phyloP scores from a whole-genome alignment of 2,329 filamentous ascomycete genomes.

The Sarocladiaceae sp. region DNA sequence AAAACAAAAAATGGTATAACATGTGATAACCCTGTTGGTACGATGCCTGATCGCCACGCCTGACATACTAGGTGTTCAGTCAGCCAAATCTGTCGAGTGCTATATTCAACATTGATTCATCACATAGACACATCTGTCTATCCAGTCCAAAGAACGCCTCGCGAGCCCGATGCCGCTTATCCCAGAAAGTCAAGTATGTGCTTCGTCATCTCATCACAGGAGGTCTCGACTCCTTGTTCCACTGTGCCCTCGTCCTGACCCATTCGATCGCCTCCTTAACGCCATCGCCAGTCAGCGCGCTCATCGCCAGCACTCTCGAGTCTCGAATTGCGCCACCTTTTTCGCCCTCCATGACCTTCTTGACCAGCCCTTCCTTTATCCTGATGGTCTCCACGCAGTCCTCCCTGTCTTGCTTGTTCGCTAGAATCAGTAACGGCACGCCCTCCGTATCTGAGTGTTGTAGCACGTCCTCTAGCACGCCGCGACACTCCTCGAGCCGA shows the following conservation, averaged over 20 bases:
- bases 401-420: constrained; percentile 96
- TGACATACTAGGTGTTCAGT: too few relatives aligned
- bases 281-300: constrained; percentile 80
- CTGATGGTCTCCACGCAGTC: constrained; percentile 96
- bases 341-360: constrained; percentile 92
- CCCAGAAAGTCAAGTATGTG: neutral
- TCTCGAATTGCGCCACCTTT: constrained; percentile 82
- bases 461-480: constrained; percentile 85
- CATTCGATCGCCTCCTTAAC: constrained; percentile 96
- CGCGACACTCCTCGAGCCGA: constrained; percentile 77
- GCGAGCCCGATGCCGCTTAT: neutral
- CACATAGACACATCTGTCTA: neutral
- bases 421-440: constrained; percentile 84
- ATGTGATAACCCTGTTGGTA: constrained; percentile 5
- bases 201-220: constrained; percentile 76
- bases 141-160: constrained; percentile 2
- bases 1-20: constrained; percentile 3
- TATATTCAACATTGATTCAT: neutral
- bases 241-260: constrained; percentile 84
- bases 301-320: constrained; percentile 83
- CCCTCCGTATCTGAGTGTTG: constrained; percentile 83
- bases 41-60: too few relatives aligned
- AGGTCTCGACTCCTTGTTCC: constrained; percentile 90
- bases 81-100: too few relatives aligned
- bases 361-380: constrained; percentile 93